Percentiles rank a stretch among this genome's conserved stretches.
phyloP scores from a whole-genome alignment of 2,329 filamentous ascomycete species.

The Ilyonectria destructans region DNA sequence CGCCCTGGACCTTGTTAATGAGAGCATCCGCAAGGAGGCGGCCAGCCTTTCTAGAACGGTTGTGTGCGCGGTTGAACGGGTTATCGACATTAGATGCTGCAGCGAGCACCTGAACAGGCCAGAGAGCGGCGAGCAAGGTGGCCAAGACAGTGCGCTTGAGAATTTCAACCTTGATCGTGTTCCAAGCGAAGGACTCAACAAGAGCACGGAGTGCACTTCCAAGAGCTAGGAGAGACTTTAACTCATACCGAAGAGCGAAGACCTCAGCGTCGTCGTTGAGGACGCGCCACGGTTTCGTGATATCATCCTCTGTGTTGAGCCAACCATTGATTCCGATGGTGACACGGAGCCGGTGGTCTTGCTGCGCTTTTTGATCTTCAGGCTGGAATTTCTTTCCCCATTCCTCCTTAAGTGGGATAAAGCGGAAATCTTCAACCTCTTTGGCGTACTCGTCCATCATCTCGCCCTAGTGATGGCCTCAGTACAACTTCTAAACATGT shows the following conservation, averaged over 20 bases:
- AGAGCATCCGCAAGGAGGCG: constrained; percentile 86
- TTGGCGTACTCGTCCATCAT: constrained; percentile 92
- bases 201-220: constrained; percentile 82
- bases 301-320: constrained; percentile 82
- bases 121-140: constrained; percentile 77
- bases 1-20: constrained; percentile 86
- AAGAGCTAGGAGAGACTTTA: constrained; percentile 82
- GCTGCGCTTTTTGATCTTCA: constrained; percentile 43
- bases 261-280: constrained; percentile 82
- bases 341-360: constrained; percentile 76
- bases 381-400: constrained; percentile 52
- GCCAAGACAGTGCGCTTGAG: constrained; percentile 81
- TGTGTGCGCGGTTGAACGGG: constrained; percentile 84
- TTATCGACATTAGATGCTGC: constrained; percentile 83
- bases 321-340: constrained; percentile 92
- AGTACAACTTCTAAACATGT: constrained; percentile 10
- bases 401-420: constrained; percentile 78
- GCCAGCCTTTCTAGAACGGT: constrained; percentile 85
- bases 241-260: constrained; percentile 89
- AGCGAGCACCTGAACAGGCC: constrained; percentile 79
- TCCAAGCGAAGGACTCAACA: constrained; percentile 83
- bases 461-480: constrained; percentile 68
- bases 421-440: constrained; percentile 86
- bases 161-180: constrained; percentile 80
- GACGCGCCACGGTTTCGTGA: constrained; percentile 85